Base-by-base conservation (phyloP, 768 basidiomycete species). In the Tulasnella sp. region DNA sequence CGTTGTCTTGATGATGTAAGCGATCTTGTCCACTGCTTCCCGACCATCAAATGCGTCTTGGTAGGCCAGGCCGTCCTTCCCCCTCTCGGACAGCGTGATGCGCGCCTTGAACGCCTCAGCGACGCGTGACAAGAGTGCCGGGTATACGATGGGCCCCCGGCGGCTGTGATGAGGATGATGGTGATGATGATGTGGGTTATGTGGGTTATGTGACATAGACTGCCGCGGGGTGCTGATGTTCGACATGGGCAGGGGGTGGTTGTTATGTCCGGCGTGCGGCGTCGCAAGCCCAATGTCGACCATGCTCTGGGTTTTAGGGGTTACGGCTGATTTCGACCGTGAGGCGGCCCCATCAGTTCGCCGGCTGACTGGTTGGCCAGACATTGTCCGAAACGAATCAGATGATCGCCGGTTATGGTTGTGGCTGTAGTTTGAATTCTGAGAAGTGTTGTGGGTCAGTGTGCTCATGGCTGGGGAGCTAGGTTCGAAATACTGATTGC, bases 1-100 rank as follows among this genome's bases (percentile, higher is more conserved):
- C 4, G 92, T 91, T 2, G 96, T 98, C 73, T 93, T 93, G 78
- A 98, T 96, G 68, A 99, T 94, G 68, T 96, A 92, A 12, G 92
- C 86, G 64, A 99, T 90, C 73, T 92, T 90, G 71, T 93, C 91
- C 41, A 99, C 94, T 1, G 96, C 96, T 66, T 94, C 92, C 24
- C 93, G 84, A 3, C 96, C 96, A 68, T 98, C 93, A 66, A 99
- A 99, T 1, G 92, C 83, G 66, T 93, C 91, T 67, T 88, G 91
- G 74, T 98, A 99, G 4, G 90, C 90, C 64, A 99, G 79, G 1
- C 92, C 93, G 68, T 99, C 93, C 71, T 99, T 99, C 70, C 86
- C 72, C 53, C 86, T 79, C 72, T 97, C 93, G 9, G 80, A 68
- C 48, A 91, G 73, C 11, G 74, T 66, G 66, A 98, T 82, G 46